Evolutionary conservation across 1,284 basidiomycete species (phyloP), one percentile per base, ranked within the genome.

Genomic region (Pseudozyma sp.): DNA sequence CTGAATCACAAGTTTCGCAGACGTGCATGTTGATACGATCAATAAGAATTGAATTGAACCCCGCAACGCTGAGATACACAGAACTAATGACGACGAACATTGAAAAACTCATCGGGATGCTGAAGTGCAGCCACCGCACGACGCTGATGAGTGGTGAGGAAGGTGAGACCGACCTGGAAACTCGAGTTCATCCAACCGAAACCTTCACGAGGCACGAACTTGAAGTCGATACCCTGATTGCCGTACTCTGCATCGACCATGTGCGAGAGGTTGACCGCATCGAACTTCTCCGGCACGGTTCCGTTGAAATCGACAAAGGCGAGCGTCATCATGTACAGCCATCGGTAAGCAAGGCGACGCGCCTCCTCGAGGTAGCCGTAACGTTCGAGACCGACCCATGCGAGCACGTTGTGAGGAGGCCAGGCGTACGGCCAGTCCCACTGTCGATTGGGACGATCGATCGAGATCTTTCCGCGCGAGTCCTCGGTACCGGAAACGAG

Each of bases 171-270:
- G 53, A 86, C 94, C 94, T 59, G 94, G 92, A 79, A 84, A 37
- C 68, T 75, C 2, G 95, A 92, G 59, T 86, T 86, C 69, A 83
- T 85, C 92, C 87, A 84, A 95, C 96, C 96, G 81, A 99, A 99
- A 56, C 96, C 96, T 86, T 98, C 96, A 24, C 94, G 89, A 53
- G 94, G 94, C 37, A 97, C 81, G 46, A 71, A 84, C 51, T 94
- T 93, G 87, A 98, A 98, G 87, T 97, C 94, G 78, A 95, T 88
- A 56, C 96, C 96, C 85, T 99, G 96, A 86, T 98, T 99, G 13
- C 96, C 97, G 84, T 98, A 98, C 87, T 99, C 96, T 46, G 96
- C 96, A 81, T 96, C 94, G 5, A 99, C 95, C 65, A 97, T 88
- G 86, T 97, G 95, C 4, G 93, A 94, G 19, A 96, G 88, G 84